Evolutionary conservation across 225 moss, liverwort and hornwort genomes (phyloP).

Genomic region (Bryum argenteum): DNA sequence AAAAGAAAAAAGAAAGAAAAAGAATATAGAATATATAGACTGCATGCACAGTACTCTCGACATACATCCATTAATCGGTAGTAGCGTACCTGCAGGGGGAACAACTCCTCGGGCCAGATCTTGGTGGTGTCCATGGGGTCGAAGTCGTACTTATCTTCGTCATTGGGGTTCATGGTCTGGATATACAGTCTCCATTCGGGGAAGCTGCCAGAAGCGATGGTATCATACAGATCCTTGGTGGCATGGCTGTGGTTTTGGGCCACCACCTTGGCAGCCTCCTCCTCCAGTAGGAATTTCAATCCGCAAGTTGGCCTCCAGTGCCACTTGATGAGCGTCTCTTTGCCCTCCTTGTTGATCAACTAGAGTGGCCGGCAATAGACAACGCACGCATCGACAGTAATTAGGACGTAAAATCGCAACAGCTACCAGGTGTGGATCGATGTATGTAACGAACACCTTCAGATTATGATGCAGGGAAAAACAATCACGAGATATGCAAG

Average conservation of each 20-base stretch:
- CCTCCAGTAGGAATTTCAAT: slow-evolving; percentile 64
- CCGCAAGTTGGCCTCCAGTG: slow-evolving; percentile 54
- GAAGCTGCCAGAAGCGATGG: slow-evolving; percentile 66
- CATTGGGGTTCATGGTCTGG: slow-evolving; percentile 79
- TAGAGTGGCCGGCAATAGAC: not conserved
- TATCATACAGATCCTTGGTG: slow-evolving; percentile 64
- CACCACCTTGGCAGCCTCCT: slow-evolving; percentile 61
- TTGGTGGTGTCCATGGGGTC: slow-evolving; percentile 65
- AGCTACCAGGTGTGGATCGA: not conserved
- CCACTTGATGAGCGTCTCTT: slow-evolving; percentile 68
- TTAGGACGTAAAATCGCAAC: not conserved
- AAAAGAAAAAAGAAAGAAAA: too few relatives aligned
- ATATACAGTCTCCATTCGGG: slow-evolving; percentile 77
- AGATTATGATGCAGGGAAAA: not conserved
- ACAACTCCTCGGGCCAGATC: slow-evolving; percentile 63
- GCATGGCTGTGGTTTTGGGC: slow-evolving; percentile 73
- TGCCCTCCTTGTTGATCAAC: slow-evolving; percentile 68
- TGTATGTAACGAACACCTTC: too few relatives aligned
- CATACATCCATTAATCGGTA: not conserved
- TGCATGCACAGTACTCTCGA: too few relatives aligned
- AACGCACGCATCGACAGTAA: not conserved
- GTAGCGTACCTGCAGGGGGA: slow-evolving; percentile 51
- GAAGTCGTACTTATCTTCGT: slow-evolving; percentile 64
- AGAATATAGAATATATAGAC: too few relatives aligned
- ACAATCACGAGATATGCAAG: not conserved